Evolutionary conservation across 108 stramenopile species (phyloP).

Genomic region (Parietichytrium sp.): DNA sequence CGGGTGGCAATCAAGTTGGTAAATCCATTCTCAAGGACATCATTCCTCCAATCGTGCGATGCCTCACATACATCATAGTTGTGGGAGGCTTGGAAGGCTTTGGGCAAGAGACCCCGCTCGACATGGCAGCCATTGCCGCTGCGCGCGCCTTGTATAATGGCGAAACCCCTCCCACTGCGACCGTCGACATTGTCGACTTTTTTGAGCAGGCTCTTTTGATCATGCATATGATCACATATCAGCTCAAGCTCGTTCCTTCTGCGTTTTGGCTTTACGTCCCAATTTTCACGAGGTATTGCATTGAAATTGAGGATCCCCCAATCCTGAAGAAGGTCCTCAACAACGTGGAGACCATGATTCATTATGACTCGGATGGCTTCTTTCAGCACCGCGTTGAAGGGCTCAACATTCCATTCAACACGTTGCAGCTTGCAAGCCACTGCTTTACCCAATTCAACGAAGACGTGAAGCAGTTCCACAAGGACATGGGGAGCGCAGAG

Average conservation of each 20-base stretch:
- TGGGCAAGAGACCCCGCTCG: neutral
- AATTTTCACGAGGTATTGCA: neutral
- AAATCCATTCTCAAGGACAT: slow-evolving; percentile 6
- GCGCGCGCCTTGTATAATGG: neutral
- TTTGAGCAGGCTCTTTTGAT: slow-evolving; percentile 22
- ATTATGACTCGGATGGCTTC: slow-evolving; percentile 10
- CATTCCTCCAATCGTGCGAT: neutral
- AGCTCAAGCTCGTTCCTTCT: neutral
- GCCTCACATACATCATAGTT: neutral
- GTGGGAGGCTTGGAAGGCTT: neutral
- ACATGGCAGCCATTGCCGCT: neutral
- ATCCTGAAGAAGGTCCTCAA: too few species aligned
- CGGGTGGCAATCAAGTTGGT: neutral
- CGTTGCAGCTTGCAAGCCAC: too few species aligned
- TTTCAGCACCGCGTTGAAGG: neutral
- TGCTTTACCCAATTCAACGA: neutral
- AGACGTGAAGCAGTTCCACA: neutral
- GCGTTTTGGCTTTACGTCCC: neutral
- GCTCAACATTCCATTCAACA: neutral
- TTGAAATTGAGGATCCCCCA: too few species aligned
- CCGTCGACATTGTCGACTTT: neutral
- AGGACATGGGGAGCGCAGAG: neutral
- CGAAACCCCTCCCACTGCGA: neutral
- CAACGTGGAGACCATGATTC: slow-evolving; percentile 4
- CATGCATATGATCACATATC: neutral